Evolutionary conservation across 768 basidiomycete genomes (phyloP).

Genomic region (Trametes coccinea): DNA sequence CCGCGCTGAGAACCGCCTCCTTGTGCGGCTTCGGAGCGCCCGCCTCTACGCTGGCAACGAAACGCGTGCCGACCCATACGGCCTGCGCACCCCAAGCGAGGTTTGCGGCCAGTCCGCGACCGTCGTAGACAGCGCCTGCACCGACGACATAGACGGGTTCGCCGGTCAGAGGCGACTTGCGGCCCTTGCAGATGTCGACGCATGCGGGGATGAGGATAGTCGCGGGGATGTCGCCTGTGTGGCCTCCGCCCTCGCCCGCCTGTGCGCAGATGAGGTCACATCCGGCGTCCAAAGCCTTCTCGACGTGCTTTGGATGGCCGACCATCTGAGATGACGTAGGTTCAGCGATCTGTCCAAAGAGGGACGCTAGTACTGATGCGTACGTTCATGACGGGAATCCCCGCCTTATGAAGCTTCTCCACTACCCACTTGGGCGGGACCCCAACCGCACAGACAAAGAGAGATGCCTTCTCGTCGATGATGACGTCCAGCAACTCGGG

Average conservation of each 20-base stretch:
- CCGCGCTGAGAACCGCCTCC: constrained; percentile 66
- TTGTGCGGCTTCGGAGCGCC: constrained; percentile 85
- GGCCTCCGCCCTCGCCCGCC: constrained; percentile 82
- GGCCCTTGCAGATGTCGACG: constrained; percentile 79
- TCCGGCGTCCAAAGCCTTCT: constrained; percentile 78
- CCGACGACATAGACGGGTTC: constrained; percentile 86
- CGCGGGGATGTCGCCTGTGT: constrained; percentile 82
- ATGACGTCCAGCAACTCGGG: constrained; percentile 85
- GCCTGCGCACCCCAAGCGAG: constrained; percentile 87
- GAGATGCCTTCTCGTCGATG: constrained; percentile 82
- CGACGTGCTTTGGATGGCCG: constrained; percentile 90
- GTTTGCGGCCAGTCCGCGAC: constrained; percentile 84
- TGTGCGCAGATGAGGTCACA: constrained; percentile 95
- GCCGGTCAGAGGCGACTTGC: constrained; percentile 77
- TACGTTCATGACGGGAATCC: constrained; percentile 87
- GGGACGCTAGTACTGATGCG: constrained; percentile 19
- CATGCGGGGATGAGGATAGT: constrained; percentile 89
- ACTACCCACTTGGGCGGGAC: constrained; percentile 82
- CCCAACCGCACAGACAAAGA: constrained; percentile 92
- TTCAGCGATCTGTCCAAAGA: neutral
- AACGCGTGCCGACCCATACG: constrained; percentile 70
- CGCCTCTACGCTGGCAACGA: constrained; percentile 82
- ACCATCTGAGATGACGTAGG: constrained; percentile 57
- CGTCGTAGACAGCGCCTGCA: constrained; percentile 90
- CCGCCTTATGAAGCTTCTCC: constrained; percentile 78